Evolutionary conservation across 176 grass and related monocot genomes (phyloP), one percentile per base, ranked within the genome.

Genomic region (Oryza rufipogon): DNA sequence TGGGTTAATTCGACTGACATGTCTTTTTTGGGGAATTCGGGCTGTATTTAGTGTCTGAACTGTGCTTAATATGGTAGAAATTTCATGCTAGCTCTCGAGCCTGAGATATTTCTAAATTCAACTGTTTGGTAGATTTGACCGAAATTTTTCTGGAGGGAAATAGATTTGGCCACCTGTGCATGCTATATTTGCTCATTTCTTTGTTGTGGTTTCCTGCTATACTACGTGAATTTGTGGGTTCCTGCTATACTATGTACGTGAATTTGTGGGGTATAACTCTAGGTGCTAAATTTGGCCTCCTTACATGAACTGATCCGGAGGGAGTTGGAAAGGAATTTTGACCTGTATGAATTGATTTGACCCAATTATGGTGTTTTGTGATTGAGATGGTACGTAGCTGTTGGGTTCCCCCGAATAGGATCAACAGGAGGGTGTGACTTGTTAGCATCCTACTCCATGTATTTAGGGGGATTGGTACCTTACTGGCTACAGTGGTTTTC

Each of bases 331-430:
- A 83, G 7, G 11, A 68, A 90, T 60, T 86, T 81, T 70, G 75
- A 80, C 71, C 22, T 80, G 7, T 71, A 19, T 75, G 28, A 60
- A 69, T 83, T 23, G 61, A 75, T 79, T 74, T 66, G 83, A 71
- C 72, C 9, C 6, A 13, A 85, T 19, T 52, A 58, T 4, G 34
- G 4, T 17, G 63, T 86, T 72, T 86, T 51, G 60, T 61, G 84
- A 87, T 75, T 90, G 74, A 51, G 74, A 86, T 83, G 75, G 39
- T 32, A 48, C 8, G 47, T 11, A 76, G 44, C 80, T 91, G 80
- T 76, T 87, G 76, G 64, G 75, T 84, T 63, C n/a, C 58, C 58
- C 20, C 17, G 20, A 63, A n/a, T 63, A 54, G 74, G 51, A 73
- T 75, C 49, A 80, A 66, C 64, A 87, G 63, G 76, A 76, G 42